phyloP scores from a whole-genome alignment of 495 filamentous ascomycete genomes.

The Staphylotrichum tortipilum region DNA sequence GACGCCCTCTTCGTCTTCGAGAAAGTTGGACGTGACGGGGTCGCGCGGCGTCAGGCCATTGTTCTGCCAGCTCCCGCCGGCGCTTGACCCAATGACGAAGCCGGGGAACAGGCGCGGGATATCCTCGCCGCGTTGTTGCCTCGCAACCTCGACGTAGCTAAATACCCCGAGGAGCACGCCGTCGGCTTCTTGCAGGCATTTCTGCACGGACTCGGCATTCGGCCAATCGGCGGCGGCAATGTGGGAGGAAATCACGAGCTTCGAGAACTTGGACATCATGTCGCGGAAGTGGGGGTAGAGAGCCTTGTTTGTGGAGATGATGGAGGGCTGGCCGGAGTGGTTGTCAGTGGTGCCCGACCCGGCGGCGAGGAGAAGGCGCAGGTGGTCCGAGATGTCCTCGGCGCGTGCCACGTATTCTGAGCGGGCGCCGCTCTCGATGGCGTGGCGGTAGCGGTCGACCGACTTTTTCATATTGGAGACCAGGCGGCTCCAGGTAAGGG shows the following conservation, averaged over 20 bases:
- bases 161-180: conserved; percentile 89
- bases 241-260: conserved; percentile 95
- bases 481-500: conserved; percentile 78
- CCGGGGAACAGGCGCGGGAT: conserved; percentile 86
- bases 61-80: conserved; percentile 88
- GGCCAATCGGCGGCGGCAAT: conserved; percentile 94
- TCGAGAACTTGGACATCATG: conserved; percentile 99
- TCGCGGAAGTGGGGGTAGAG: conserved; percentile 96
- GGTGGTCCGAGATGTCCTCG: conserved; percentile 94
- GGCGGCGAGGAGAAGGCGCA: conserved; percentile 85
- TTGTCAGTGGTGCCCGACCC: conserved; percentile 96
- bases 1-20: conserved; percentile 74
- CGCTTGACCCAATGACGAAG: conserved; percentile 73
- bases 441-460: conserved; percentile 78
- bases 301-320: conserved; percentile 93
- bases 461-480: conserved; percentile 84
- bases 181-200: conserved; percentile 92
- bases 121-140: conserved; percentile 79
- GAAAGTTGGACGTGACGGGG: conserved; percentile 63
- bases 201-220: conserved; percentile 74
- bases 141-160: conserved; percentile 90
- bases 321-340: conserved; percentile 97
- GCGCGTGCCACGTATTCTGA: conserved; percentile 86
- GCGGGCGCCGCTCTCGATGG: conserved; percentile 67
- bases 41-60: conserved; percentile 66